Conservation (phyloP, 1,284 basidiomycete species). For the Schizopora paradoxa region DNA sequence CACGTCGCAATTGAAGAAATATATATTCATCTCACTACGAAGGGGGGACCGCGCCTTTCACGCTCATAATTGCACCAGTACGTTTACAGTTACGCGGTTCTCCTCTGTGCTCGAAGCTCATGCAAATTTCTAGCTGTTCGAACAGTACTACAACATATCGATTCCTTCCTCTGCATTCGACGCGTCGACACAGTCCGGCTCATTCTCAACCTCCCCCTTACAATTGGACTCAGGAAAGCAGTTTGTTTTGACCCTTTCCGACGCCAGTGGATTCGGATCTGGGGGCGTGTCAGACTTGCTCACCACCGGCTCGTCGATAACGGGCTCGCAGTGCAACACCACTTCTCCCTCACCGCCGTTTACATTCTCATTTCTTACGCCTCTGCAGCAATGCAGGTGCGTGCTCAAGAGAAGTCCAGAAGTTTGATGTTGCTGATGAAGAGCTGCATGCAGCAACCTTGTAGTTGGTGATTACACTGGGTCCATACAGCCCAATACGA, state of each 20-base stretch:
- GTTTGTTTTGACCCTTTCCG: slow-evolving; percentile 65
- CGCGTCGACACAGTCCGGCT: slow-evolving; percentile 41
- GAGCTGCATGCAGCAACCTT: too few species aligned
- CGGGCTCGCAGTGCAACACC: slow-evolving; percentile 48
- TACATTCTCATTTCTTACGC: slow-evolving; percentile 42
- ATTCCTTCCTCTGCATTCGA: slow-evolving; percentile 49
- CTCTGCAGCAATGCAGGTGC: slow-evolving; percentile 61
- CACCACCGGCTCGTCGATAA: slow-evolving; percentile 39
- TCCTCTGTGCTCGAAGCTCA: slow-evolving; percentile 10
- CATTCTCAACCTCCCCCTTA: slow-evolving; percentile 42
- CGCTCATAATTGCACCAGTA: slow-evolving; percentile 55
- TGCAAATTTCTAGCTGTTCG: slow-evolving; percentile 38
- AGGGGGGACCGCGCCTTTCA: slow-evolving; percentile 62
- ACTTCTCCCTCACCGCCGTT: slow-evolving; percentile 43
- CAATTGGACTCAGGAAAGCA: slow-evolving; percentile 35
- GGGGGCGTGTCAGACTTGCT: slow-evolving; percentile 54
- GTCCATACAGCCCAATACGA: slow-evolving; percentile 54
- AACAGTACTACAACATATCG: slow-evolving; percentile 44
- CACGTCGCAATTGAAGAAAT: slow-evolving; percentile 5
- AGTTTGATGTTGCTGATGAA: too few species aligned
- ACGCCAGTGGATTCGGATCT: slow-evolving; percentile 59
- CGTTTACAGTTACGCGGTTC: slow-evolving; percentile 20
- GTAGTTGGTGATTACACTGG: slow-evolving; percentile 41
- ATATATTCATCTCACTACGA: slow-evolving; percentile 8
- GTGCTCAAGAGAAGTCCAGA: too few species aligned